These are phyloP conservation scores for Neopestalotiopsis rosae DNA, from an alignment of 2,329 filamentous ascomycete genomes.

Conservation along the genomic window DNA sequence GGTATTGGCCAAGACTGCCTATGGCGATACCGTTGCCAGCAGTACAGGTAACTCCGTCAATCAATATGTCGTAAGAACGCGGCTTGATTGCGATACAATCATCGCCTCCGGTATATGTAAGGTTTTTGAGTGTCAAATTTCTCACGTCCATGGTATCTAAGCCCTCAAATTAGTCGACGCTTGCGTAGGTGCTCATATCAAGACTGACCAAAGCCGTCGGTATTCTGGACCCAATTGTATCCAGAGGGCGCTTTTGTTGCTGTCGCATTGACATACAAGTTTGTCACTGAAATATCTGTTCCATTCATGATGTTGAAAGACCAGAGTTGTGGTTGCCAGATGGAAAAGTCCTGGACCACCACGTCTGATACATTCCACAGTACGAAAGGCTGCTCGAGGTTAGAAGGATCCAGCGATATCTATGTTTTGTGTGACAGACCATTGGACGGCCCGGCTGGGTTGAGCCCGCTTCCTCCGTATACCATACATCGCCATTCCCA, in stretches of 20 bases:
- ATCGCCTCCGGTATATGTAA: slow-evolving; percentile 61
- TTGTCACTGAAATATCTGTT: slow-evolving; percentile 55
- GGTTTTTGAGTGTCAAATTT: slow-evolving; percentile 54
- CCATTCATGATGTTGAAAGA: slow-evolving; percentile 63
- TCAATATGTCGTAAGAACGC: slow-evolving; percentile 54
- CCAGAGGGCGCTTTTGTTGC: slow-evolving; percentile 54
- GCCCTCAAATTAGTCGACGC: not conserved
- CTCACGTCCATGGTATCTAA: slow-evolving; percentile 57
- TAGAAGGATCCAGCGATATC: not conserved
- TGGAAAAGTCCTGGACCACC: slow-evolving; percentile 55
- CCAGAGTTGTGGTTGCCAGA: slow-evolving; percentile 59
- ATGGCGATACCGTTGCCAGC: slow-evolving; percentile 63
- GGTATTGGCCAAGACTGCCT: slow-evolving; percentile 59
- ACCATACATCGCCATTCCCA: slow-evolving; percentile 61
- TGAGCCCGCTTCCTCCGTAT: slow-evolving; percentile 49
- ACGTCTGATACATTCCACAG: slow-evolving; percentile 64
- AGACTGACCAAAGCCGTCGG: slow-evolving; percentile 52
- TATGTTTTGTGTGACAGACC: slow-evolving; percentile 23
- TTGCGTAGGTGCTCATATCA: not conserved
- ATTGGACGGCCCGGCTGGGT: slow-evolving; percentile 59
- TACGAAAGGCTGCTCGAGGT: slow-evolving; percentile 48
- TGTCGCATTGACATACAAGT: slow-evolving; percentile 57
- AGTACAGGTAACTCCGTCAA: slow-evolving; percentile 51
- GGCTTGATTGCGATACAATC: slow-evolving; percentile 64
- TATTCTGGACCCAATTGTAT: slow-evolving; percentile 62